Conservation (phyloP, 2,329 filamentous ascomycete genomes). For the Neopestalotiopsis rosae region DNA sequence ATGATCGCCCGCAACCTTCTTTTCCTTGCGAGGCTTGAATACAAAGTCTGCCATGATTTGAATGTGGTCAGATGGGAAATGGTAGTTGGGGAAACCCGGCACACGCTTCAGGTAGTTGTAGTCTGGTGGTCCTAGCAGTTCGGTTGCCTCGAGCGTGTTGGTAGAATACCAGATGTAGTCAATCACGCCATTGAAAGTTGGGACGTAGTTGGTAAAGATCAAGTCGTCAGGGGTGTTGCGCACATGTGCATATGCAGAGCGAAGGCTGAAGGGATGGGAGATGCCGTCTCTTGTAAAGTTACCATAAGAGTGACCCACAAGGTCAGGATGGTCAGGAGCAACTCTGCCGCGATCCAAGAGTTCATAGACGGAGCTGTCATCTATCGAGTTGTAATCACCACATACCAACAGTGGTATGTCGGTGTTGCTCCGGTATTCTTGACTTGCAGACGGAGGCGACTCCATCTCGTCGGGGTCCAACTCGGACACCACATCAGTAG, state of each 20-base stretch:
- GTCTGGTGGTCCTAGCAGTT: slow-evolving; percentile 85
- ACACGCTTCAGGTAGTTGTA: slow-evolving; percentile 83
- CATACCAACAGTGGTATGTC: slow-evolving; percentile 92
- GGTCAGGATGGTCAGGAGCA: slow-evolving; percentile 77
- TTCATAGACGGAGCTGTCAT: slow-evolving; percentile 89
- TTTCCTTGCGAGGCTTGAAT: slow-evolving; percentile 86
- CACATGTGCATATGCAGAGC: slow-evolving; percentile 85
- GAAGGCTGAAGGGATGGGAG: slow-evolving; percentile 90
- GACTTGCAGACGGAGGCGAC: slow-evolving; percentile 74
- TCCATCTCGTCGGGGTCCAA: slow-evolving; percentile 58
- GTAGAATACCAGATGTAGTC: slow-evolving; percentile 99
- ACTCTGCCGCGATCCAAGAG: slow-evolving; percentile 83
- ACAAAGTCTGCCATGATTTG: slow-evolving; percentile 89
- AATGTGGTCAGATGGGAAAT: slow-evolving; percentile 93
- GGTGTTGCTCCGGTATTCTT: slow-evolving; percentile 83
- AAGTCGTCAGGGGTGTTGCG: slow-evolving; percentile 84
- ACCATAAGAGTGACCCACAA: slow-evolving; percentile 84
- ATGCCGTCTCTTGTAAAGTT: slow-evolving; percentile 93
- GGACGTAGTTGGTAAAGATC: slow-evolving; percentile 95
- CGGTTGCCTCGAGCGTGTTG: slow-evolving; percentile 83
- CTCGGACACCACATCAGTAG: slow-evolving; percentile 51
- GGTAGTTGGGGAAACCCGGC: slow-evolving; percentile 90
- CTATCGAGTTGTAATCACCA: slow-evolving; percentile 93
- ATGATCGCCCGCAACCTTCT: slow-evolving; percentile 51
- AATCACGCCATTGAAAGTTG: slow-evolving; percentile 88